Evolutionary conservation across 371 early-diverging fungal species (phyloP), one percentile per base, ranked within the genome.

Genomic region (Mucor mucedo): DNA sequence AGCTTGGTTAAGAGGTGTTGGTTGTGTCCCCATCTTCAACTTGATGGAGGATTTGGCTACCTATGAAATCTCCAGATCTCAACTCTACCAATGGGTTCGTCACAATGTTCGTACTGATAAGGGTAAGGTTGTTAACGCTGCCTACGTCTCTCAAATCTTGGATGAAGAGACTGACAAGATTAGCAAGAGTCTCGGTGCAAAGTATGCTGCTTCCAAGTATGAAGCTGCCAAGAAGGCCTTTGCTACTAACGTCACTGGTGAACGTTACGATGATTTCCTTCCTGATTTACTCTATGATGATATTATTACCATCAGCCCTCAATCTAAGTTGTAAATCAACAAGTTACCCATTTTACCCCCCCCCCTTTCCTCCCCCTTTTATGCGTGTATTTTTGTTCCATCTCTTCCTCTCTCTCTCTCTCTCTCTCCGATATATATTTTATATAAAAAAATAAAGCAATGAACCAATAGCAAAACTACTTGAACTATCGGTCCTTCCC

Each of bases 41-140:
- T 56, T 68, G 32, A 81, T 81, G 77, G 82, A 81, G 56, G 82
- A 81, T 61, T 75, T 77, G 28, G 82, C 98, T 39, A 98, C 98
- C 2, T 97, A 97, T 44, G 98, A 98, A 84, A 98, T 98, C 70
- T 94, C 96, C 9, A 89, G 98, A 50, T 92, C 94, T 30, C 98
- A 98, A 83, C 79, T 98, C 21, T 97, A 91, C 89, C 97, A 96
- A 84, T 98, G 98, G 98, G 93, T 92, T 38, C 88, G 87, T 70
- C 98, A 98, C 73, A 71, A 82, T 9, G 87, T 90, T 42, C 84
- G 78, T 69, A 97, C 96, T 7, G 78, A 82, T 52, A 92, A 95
- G 32, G 97, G 97, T 44, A 82, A 85, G 59, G 75, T 72, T 33
- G 79, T 97, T 55, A 94, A 91, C 9, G 85, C 91, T 21, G 88